These are phyloP conservation scores for Diaporthe destruens DNA, from an alignment of 2,329 filamentous ascomycete species.

Conservation along the genomic window DNA sequence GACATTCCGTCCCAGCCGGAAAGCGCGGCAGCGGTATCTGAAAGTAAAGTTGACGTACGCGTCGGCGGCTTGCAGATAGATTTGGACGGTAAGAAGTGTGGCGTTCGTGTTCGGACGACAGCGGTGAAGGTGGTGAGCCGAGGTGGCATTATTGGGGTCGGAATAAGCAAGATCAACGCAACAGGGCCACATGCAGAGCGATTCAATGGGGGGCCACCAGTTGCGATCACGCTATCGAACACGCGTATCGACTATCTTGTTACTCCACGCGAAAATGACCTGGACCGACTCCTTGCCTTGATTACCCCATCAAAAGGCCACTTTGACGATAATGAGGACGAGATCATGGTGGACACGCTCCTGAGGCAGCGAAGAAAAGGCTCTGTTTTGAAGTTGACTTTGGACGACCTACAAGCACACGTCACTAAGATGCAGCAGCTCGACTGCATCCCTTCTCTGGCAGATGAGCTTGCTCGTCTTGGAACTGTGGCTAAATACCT, in stretches of 20 bases:
- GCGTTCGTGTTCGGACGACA: constrained; percentile 79
- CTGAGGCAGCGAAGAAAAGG: constrained; percentile 89
- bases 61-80: constrained; percentile 82
- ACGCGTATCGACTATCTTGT: constrained; percentile 80
- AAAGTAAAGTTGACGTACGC: constrained; percentile 80
- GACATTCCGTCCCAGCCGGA: constrained; percentile 64
- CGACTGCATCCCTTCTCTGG: constrained; percentile 76
- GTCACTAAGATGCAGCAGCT: constrained; percentile 75
- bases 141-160: constrained; percentile 77
- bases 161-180: constrained; percentile 81
- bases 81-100: constrained; percentile 83
- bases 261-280: constrained; percentile 80
- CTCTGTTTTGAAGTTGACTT: constrained; percentile 78
- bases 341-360: constrained; percentile 94
- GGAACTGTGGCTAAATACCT: constrained; percentile 94
- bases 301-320: constrained; percentile 93
- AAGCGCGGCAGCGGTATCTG: constrained; percentile 60
- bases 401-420: constrained; percentile 73
- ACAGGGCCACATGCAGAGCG: constrained; percentile 75
- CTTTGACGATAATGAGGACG: constrained; percentile 86
- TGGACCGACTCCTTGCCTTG: constrained; percentile 84
- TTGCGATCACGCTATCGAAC: constrained; percentile 72
- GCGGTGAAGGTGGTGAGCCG: constrained; percentile 86
- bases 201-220: constrained; percentile 67
- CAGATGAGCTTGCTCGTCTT: constrained; percentile 83